These are phyloP conservation scores for Fusarium neocosmosporiellum DNA, from an alignment of 2,329 filamentous ascomycete genomes.

Conservation along the genomic window DNA sequence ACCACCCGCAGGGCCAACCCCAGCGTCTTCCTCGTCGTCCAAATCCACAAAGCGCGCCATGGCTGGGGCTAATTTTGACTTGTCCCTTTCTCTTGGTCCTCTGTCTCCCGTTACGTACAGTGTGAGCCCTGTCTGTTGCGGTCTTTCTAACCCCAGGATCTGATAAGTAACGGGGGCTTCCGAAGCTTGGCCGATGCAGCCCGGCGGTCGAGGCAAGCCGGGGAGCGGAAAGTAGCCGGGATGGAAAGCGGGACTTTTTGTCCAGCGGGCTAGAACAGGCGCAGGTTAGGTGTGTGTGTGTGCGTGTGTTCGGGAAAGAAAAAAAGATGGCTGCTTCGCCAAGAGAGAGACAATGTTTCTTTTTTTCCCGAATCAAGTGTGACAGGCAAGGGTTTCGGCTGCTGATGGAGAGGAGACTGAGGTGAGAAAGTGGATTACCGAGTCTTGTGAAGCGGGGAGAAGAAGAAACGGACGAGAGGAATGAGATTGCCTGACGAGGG, in stretches of 20 bases:
- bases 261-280: constrained; percentile 26
- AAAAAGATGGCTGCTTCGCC: constrained; percentile 24
- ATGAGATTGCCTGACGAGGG: neutral
- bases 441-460: constrained; percentile 30
- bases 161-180: constrained; percentile 42
- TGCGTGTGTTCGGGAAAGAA: neutral
- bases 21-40: constrained; percentile 41
- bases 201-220: constrained; percentile 33
- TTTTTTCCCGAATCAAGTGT: constrained; percentile 8
- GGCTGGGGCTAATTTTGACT: constrained; percentile 20
- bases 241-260: constrained; percentile 20
- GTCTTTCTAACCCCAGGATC: constrained; percentile 38
- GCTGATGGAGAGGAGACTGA: constrained; percentile 24
- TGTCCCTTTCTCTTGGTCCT: neutral
- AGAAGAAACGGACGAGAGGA: constrained; percentile 9
- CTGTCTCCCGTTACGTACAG: constrained; percentile 16
- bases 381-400: constrained; percentile 23
- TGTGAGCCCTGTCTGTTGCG: constrained; percentile 14
- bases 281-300: neutral
- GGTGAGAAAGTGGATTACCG: constrained; percentile 30
- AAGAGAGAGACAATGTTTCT: constrained; percentile 23
- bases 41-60: constrained; percentile 48
- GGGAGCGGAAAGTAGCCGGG: constrained; percentile 34
- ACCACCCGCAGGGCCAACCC: constrained; percentile 29
- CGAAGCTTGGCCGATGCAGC: constrained; percentile 37